Conservation (phyloP, 2,329 filamentous ascomycete species). For the Trichoderma citrinoviride region DNA sequence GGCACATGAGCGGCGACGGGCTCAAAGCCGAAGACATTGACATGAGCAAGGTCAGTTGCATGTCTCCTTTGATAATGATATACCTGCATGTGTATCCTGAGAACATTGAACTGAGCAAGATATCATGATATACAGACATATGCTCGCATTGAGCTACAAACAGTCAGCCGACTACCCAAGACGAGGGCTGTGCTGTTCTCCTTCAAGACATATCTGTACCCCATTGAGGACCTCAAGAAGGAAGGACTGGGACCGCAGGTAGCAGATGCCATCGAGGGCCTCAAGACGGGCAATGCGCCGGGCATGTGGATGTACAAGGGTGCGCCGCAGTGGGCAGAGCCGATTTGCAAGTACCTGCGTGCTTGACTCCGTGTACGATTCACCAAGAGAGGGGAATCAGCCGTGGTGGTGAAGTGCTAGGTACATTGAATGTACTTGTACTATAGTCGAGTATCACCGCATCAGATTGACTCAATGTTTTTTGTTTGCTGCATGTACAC, state of each 20-base stretch:
- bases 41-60: conserved; percentile 4
- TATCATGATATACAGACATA: background rate
- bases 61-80: too few relatives aligned
- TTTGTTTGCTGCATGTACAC: too few relatives aligned
- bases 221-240: conserved; percentile 46
- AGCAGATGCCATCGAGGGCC: conserved; percentile 53
- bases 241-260: conserved; percentile 48
- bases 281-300: conserved; percentile 50
- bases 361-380: conserved; percentile 21
- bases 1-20: conserved; percentile 34
- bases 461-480: too few relatives aligned
- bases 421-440: background rate
- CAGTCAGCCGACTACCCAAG: conserved; percentile 47
- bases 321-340: conserved; percentile 46
- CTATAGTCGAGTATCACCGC: too few relatives aligned
- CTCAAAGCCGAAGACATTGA: conserved; percentile 6
- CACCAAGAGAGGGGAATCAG: background rate
- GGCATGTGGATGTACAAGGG: conserved; percentile 56
- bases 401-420: too few relatives aligned
- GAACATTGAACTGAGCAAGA: background rate
- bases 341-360: conserved; percentile 47
- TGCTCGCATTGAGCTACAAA: conserved; percentile 51
- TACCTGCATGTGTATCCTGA: too few relatives aligned
- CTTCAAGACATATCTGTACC: conserved; percentile 56
- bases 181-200: conserved; percentile 51